Evolutionary conservation across 306 rosid genomes (phyloP), one percentile per base, ranked within the genome.

Genomic region (Dicorynia guianensis): DNA sequence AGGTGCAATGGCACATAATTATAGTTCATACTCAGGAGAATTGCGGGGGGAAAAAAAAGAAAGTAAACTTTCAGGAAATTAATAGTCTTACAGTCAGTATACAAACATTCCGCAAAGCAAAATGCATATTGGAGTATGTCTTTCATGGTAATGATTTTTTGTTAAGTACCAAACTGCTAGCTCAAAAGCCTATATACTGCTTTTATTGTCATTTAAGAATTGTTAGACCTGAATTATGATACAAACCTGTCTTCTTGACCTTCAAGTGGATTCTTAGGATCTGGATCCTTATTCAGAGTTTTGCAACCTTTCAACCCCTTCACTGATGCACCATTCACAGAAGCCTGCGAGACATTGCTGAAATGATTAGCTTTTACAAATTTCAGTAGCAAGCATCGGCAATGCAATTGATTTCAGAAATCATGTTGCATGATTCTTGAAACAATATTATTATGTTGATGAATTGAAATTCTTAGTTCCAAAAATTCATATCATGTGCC

Each of bases 211-310:
- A 19, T 39, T 20, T 38, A 52, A 70, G 53, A 72, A 18, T 35
- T 43, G 57, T 44, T 34, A 17, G 44, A 50, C 34, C 67, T 6
- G 20, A 79, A 77, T 58, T 20, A 79, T 59, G 55, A 56, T 17
- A 76, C 85, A 62, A 12, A 87, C 98, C 97, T 92, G 77, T 95
- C 97, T 87, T 95, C 98, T 57, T 43, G 87, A 56, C 96, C 93
- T 91, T 87, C 97, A 71, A 90, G 19, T 34, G 97, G 97, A 86
- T 89, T 90, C 59, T 84, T 82, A 48, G 97, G 99, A 86, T 92
- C 97, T 18, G 96, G 99, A 72, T 89, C 86, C 79, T 92, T 95
- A 75, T 90, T 95, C 67, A 95, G 78, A 42, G 92, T 86, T 85
- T 90, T 92, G 82, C 91, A 61, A 74, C 97, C 93, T 78, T 92